Conservation (phyloP, 306 rosid genomes). For the Sicyos baderoa region DNA sequence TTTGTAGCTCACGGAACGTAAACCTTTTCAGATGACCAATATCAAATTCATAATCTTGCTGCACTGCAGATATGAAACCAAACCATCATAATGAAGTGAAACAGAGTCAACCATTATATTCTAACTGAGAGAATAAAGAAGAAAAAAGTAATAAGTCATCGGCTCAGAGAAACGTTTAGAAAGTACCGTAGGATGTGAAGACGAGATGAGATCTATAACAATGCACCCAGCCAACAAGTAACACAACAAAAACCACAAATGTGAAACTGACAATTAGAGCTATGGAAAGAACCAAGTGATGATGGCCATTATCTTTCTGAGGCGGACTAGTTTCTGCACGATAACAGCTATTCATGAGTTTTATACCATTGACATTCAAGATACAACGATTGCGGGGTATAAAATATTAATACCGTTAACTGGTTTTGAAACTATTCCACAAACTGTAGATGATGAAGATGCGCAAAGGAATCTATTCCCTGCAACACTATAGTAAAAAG, state of each 20-base stretch:
- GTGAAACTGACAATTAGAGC: conserved; percentile 67
- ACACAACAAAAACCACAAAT: conserved; percentile 51
- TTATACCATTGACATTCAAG: conserved; percentile 11
- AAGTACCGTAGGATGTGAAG: conserved; percentile 73
- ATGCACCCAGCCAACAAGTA: conserved; percentile 63
- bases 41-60: conserved; percentile 79
- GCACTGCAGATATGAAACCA: conserved; percentile 46
- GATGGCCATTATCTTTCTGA: conserved; percentile 36
- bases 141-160: conserved; percentile 7
- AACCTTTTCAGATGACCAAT: conserved; percentile 83
- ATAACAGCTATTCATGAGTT: conserved; percentile 13
- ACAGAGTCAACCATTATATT: background rate
- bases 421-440: conserved; percentile 47
- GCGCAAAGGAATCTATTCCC: conserved; percentile 77
- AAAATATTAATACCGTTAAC: conserved; percentile 47
- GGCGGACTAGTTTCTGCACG: conserved; percentile 50
- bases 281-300: conserved; percentile 53
- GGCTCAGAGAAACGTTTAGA: conserved; percentile 19
- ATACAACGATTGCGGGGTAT: background rate
- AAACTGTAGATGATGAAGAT: conserved; percentile 41
- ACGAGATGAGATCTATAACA: conserved; percentile 69
- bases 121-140: background rate
- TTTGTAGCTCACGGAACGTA: conserved; percentile 77
- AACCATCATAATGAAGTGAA: background rate
- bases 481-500: conserved; percentile 43